These are phyloP conservation scores for Globisporangium solare DNA, from an alignment of 352 stramenopile genomes.

Conservation along the genomic window DNA sequence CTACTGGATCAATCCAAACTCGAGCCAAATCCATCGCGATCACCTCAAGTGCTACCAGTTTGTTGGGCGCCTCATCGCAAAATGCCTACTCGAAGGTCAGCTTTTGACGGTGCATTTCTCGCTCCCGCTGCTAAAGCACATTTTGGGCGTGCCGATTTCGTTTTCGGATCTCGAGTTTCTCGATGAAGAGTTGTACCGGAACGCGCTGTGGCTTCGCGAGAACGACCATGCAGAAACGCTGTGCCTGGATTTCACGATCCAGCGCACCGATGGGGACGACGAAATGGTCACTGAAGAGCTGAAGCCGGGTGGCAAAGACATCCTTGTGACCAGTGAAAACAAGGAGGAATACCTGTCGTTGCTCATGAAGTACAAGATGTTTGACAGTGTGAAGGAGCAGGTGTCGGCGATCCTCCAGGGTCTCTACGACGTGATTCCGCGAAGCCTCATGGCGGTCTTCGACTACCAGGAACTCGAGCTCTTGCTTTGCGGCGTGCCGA, in stretches of 20 bases:
- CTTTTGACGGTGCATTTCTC: conserved; percentile 73
- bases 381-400: conserved; percentile 87
- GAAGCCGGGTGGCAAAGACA: conserved; percentile 87
- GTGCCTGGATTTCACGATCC: conserved; percentile 71
- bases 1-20: conserved; percentile 85
- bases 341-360: conserved; percentile 94
- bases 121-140: conserved; percentile 76
- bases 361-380: conserved; percentile 93
- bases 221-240: conserved; percentile 62
- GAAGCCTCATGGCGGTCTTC: conserved; percentile 86
- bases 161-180: conserved; percentile 80
- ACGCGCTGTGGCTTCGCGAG: conserved; percentile 57
- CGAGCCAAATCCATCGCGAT: conserved; percentile 54
- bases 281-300: conserved; percentile 79
- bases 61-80: conserved; percentile 68
- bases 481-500: conserved; percentile 87
- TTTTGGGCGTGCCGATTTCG: conserved; percentile 74
- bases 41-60: conserved; percentile 77
- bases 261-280: conserved; percentile 45
- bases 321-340: conserved; percentile 92
- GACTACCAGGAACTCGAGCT: conserved; percentile 95
- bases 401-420: conserved; percentile 89
- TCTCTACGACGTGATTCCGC: conserved; percentile 90
- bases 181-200: conserved; percentile 71
- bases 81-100: conserved; percentile 74